Evolutionary conservation across 495 filamentous ascomycete genomes (phyloP).

Genomic region (Oidiodendron maius): DNA sequence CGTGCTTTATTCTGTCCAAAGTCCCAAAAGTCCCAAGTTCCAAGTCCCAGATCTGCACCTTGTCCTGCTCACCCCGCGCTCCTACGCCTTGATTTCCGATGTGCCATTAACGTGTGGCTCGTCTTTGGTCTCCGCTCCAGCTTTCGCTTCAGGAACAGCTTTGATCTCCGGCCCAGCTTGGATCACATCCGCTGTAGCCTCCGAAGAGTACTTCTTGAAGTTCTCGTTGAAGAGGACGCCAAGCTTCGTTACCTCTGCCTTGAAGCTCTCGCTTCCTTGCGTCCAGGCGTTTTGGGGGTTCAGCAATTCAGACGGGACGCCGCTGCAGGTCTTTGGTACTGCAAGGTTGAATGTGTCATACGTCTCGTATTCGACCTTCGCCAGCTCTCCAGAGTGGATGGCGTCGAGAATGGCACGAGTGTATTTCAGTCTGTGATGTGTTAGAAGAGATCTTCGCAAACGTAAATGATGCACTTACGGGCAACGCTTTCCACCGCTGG

Average conservation of each 20-base stretch:
- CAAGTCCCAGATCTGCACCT: no score
- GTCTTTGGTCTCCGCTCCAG: no score
- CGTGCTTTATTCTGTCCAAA: no score
- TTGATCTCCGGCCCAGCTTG: slow-evolving; percentile 51
- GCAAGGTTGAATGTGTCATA: slow-evolving; percentile 96
- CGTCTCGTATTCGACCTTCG: slow-evolving; percentile 84
- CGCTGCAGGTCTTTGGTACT: slow-evolving; percentile 79
- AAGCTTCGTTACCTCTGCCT: slow-evolving; percentile 81
- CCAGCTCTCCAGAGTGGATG: slow-evolving; percentile 94
- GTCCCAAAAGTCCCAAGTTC: no score
- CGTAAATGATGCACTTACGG: slow-evolving; percentile 36
- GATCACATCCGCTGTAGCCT: slow-evolving; percentile 80
- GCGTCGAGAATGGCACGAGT: slow-evolving; percentile 96
- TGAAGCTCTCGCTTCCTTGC: slow-evolving; percentile 68
- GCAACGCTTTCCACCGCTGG: slow-evolving; percentile 95
- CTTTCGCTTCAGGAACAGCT: no score
- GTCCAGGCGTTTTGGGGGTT: slow-evolving; percentile 95
- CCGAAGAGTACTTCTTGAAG: slow-evolving; percentile 88
- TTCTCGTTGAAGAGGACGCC: slow-evolving; percentile 86
- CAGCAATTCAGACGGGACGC: slow-evolving; percentile 83
- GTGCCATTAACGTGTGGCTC: no score
- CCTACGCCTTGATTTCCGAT: no score
- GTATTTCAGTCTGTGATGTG: slow-evolving; percentile 65
- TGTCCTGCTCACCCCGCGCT: no score
- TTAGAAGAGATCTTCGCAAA: slow-evolving; percentile 11